Percentiles rank a stretch among this genome's conserved stretches.
These are phyloP conservation scores for Coemansia sp. DNA, from an alignment of 192 early-diverging fungal species.

Conservation along the genomic window DNA sequence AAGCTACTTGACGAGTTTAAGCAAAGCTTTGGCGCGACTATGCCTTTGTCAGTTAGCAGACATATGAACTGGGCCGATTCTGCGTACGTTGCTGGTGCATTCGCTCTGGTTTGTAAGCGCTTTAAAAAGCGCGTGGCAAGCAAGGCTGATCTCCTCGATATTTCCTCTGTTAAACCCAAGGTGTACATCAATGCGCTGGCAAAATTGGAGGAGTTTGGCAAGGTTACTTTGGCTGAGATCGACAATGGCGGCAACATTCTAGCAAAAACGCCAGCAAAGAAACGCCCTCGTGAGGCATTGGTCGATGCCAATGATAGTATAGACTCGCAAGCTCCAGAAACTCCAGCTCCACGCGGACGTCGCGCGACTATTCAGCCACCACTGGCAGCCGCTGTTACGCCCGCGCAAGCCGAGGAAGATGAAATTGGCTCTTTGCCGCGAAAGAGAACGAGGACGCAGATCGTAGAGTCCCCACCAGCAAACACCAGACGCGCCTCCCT, in stretches of 20 bases:
- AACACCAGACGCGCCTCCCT: not conserved
- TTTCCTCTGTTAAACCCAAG: slow-evolving; percentile 21
- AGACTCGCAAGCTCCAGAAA: not conserved
- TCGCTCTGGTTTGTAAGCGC: slow-evolving; percentile 39
- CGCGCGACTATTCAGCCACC: not conserved
- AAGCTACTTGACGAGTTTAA: slow-evolving; percentile 36
- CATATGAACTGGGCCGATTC: slow-evolving; percentile 44
- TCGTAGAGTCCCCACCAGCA: not conserved
- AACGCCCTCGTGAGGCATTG: slow-evolving; percentile 14
- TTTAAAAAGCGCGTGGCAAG: slow-evolving; percentile 41
- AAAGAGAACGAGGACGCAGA: not conserved
- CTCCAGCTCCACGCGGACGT: not conserved
- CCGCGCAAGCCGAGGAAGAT: not conserved
- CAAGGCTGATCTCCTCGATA: slow-evolving; percentile 26
- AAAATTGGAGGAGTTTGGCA: slow-evolving; percentile 39
- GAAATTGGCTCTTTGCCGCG: not conserved
- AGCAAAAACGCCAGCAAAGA: slow-evolving; percentile 27
- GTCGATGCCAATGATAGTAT: not conserved
- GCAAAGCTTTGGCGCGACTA: slow-evolving; percentile 23
- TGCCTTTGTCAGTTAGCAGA: slow-evolving; percentile 27
- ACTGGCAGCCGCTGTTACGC: not conserved
- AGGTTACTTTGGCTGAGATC: slow-evolving; percentile 19
- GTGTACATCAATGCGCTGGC: slow-evolving; percentile 28
- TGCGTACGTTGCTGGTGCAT: slow-evolving; percentile 43
- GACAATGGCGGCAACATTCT: slow-evolving; percentile 5